Conservation (phyloP, 257 asterid genomes). For the Gentiana dahurica region DNA sequence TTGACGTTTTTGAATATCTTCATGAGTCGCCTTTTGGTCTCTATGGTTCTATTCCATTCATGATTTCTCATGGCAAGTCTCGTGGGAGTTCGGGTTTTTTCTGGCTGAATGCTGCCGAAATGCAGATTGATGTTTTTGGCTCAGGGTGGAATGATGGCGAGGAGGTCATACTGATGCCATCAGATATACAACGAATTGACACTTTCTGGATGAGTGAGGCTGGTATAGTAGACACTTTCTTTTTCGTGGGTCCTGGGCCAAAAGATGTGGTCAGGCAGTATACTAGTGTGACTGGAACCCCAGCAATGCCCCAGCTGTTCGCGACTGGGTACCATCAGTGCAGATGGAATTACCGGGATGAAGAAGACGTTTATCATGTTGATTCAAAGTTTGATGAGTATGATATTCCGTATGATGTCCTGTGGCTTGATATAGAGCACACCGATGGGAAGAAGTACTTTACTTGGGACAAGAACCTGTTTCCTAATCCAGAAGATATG, state of each 20-base stretch:
- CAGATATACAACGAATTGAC: constrained; percentile 67
- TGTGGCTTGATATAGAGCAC: constrained; percentile 99
- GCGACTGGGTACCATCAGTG: constrained; percentile 93
- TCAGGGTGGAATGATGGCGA: constrained; percentile 63
- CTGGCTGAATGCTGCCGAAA: constrained; percentile 98
- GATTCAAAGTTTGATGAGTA: constrained; percentile 87
- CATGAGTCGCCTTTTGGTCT: constrained; percentile 93
- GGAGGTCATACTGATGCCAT: constrained; percentile 50
- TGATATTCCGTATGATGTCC: constrained; percentile 91
- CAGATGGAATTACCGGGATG: constrained; percentile 97
- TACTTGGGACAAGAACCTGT: constrained; percentile 79
- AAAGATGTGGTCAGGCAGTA: constrained; percentile 93
- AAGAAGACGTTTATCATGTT: constrained; percentile 77
- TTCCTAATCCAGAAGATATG: constrained; percentile 93
- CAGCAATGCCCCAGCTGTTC: constrained; percentile 91
- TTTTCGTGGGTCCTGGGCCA: constrained; percentile 84
- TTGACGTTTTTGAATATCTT: constrained; percentile 81
- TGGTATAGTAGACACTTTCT: constrained; percentile 86
- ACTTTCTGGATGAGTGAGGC: constrained; percentile 98
- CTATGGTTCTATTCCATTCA: constrained; percentile 83
- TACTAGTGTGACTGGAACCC: constrained; percentile 66
- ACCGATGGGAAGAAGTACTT: constrained; percentile 91
- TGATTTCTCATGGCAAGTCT: constrained; percentile 79
- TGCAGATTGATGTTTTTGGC: constrained; percentile 95
- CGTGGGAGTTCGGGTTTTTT: constrained; percentile 91